Base-by-base conservation (phyloP, 768 basidiomycete genomes). In the Tricholoma saponaceum region DNA sequence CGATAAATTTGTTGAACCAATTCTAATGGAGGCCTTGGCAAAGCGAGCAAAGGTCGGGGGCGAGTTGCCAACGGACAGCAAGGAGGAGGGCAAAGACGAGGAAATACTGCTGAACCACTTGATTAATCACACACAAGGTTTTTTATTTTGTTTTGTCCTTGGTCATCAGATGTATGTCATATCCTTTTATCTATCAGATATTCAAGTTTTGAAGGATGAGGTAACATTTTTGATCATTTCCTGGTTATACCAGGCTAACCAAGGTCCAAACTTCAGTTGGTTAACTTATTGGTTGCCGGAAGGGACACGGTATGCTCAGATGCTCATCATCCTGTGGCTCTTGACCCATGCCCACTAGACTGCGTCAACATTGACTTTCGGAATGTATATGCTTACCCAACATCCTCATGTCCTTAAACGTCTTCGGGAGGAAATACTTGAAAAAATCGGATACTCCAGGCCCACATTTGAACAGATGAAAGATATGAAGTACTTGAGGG, bases 401-500 rank as follows among this genome's bases (percentile, higher is more conserved):
- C 74, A 84, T 60, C 84, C 82, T 1, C 60, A 76, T 4, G 72
- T 84, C n/a, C 60, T 79, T 0, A 52, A 61, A 3, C 72, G 74
- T 5, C 76, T 87, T 10, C 78, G 82, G 16, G 69, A 75, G 23
- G 85, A 87, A 62, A 75, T 86, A 16, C 56, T 80, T 3, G 66
- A 68, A 10, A 69, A 71, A 10, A 73, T 85, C 18, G 83, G 84
- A 0, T 64, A 71, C 6, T 69, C 63, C 4, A 66, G 74, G 2
- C 84, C 84, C 0, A 80, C 81, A 1, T 81, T 79, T 60, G 82
- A 83, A 41, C 77, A 83, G 49, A 74, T 86, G n/a, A n/a, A n/a
- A n/a, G n/a, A n/a, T n/a, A n/a, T n/a, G n/a, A n/a, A n/a, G 59
- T 87, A 80, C 60, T 67, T 85, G 56, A 67, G 82, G 35, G 83